Evolutionary conservation across 1,284 basidiomycete genomes (phyloP).

Genomic region (Naganishia liquefaciens): DNA sequence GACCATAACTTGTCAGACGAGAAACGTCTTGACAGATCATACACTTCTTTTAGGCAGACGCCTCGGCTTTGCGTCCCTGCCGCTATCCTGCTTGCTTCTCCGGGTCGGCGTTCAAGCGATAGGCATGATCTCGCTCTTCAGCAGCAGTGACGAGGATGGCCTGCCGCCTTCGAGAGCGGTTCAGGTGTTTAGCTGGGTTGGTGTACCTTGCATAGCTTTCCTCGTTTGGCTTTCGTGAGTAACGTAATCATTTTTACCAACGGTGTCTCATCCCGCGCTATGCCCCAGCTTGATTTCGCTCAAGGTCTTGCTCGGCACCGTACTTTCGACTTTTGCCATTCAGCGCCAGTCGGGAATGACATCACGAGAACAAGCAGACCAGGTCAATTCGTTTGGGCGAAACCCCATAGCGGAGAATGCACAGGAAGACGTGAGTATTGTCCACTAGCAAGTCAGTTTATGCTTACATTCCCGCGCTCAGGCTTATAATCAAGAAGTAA

Average conservation of each 20-base stretch:
- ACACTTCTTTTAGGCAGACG: conserved; percentile 67
- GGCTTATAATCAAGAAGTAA: conserved; percentile 78
- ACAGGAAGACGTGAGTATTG: conserved; percentile 70
- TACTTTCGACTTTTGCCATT: conserved; percentile 79
- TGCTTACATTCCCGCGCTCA: conserved; percentile 42
- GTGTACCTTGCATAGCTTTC: conserved; percentile 62
- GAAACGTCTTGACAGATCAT: conserved; percentile 24
- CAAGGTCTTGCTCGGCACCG: conserved; percentile 84
- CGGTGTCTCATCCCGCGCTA: background rate
- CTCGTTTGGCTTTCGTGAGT: conserved; percentile 78
- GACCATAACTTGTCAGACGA: background rate
- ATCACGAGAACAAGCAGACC: conserved; percentile 65
- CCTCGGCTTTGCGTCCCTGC: conserved; percentile 89
- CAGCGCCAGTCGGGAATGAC: conserved; percentile 73
- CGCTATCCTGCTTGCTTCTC: conserved; percentile 86
- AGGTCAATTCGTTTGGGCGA: conserved; percentile 81
- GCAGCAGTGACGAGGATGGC: conserved; percentile 44
- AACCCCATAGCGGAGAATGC: conserved; percentile 82
- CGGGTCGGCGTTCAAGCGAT: conserved; percentile 80
- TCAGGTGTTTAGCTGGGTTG: conserved; percentile 63
- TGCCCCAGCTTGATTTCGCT: conserved; percentile 69
- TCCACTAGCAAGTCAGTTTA: background rate
- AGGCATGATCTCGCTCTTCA: conserved; percentile 64
- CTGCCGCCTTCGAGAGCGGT: conserved; percentile 41
- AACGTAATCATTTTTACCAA: background rate